Conservation (phyloP, 2,329 filamentous ascomycete species). For the Thelonectria discophora region DNA sequence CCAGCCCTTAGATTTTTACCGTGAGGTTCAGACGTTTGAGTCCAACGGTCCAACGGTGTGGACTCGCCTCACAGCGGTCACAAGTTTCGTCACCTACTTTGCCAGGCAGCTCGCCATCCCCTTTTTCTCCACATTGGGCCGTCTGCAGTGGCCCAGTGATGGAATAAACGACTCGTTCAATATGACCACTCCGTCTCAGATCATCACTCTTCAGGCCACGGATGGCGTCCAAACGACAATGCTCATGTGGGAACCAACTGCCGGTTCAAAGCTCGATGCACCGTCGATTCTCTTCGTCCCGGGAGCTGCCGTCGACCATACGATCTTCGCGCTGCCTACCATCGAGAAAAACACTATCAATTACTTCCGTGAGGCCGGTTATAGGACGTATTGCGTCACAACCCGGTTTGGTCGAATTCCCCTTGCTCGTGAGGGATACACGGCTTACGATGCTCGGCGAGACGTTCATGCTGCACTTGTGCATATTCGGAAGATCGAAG, state of each 20-base stretch:
- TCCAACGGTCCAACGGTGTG: constrained; percentile 24
- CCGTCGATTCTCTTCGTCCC: constrained; percentile 64
- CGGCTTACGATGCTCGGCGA: constrained; percentile 66
- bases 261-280: constrained; percentile 37
- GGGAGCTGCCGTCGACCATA: constrained; percentile 70
- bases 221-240: constrained; percentile 64
- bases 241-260: constrained; percentile 63
- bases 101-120: constrained; percentile 20
- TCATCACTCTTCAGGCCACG: constrained; percentile 56
- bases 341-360: constrained; percentile 70
- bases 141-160: constrained; percentile 30
- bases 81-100: constrained; percentile 25
- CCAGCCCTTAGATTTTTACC: constrained; percentile 60
- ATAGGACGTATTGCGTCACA: constrained; percentile 66
- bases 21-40: constrained; percentile 63
- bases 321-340: constrained; percentile 69
- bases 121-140: constrained; percentile 33
- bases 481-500: constrained; percentile 56
- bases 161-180: constrained; percentile 12
- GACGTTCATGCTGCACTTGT: constrained; percentile 66
- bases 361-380: constrained; percentile 68
- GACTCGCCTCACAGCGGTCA: constrained; percentile 11
- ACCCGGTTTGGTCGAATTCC: constrained; percentile 66
- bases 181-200: constrained; percentile 45
- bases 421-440: constrained; percentile 62